phyloP scores from a whole-genome alignment of 495 filamentous ascomycete genomes.

The Parmelia sp. region DNA sequence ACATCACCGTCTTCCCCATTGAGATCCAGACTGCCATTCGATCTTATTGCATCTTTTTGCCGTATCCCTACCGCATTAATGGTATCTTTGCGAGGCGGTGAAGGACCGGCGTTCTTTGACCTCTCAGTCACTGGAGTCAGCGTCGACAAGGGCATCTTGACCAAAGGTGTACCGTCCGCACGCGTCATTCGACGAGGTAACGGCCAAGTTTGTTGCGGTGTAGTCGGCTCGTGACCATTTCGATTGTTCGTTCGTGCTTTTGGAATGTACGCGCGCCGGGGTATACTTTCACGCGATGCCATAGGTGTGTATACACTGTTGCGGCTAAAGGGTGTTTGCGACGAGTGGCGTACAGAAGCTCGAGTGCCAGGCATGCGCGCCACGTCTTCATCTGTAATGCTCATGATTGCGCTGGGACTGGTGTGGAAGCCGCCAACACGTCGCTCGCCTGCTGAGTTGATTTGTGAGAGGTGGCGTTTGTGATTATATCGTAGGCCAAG shows the following conservation, averaged over 20 bases:
- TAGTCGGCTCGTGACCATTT: slow-evolving; percentile 5
- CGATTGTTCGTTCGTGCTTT: slow-evolving; percentile 7
- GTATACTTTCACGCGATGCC: slow-evolving; percentile 38
- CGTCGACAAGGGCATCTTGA: slow-evolving; percentile 7
- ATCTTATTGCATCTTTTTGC: neutral
- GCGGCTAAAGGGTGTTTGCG: slow-evolving; percentile 37
- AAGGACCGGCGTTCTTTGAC: neutral
- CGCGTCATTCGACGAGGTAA: slow-evolving; percentile 23
- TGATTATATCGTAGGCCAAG: slow-evolving; percentile 40
- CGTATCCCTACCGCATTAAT: neutral
- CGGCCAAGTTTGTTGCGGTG: slow-evolving; percentile 20
- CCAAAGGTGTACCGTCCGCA: slow-evolving; percentile 11
- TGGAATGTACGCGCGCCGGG: slow-evolving; percentile 8
- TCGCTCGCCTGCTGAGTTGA: slow-evolving; percentile 21
- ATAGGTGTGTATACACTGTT: slow-evolving; percentile 38
- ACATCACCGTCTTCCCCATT: neutral
- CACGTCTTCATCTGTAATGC: slow-evolving; percentile 25
- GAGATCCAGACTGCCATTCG: neutral
- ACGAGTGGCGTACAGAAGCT: slow-evolving; percentile 34
- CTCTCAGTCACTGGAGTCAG: slow-evolving; percentile 1
- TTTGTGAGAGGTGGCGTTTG: slow-evolving; percentile 32
- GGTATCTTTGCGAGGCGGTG: neutral
- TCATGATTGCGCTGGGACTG: slow-evolving; percentile 26
- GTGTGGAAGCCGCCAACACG: slow-evolving; percentile 23
- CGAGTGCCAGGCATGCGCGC: slow-evolving; percentile 34